Evolutionary conservation across 768 basidiomycete genomes (phyloP).

Genomic region (Rhizopogon roseolus): DNA sequence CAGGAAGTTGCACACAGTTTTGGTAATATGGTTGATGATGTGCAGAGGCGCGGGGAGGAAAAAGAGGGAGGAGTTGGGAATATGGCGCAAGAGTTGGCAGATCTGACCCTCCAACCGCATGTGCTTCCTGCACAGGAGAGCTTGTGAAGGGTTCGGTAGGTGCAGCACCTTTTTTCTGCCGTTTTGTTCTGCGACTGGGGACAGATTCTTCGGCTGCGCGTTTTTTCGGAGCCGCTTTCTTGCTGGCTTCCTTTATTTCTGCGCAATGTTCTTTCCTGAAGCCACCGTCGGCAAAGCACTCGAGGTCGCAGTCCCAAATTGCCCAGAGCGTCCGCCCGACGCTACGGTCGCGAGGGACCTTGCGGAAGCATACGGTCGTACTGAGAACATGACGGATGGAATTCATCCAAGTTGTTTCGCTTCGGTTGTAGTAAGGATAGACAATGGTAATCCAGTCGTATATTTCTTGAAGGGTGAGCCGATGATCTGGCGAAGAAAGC

Average conservation of each 20-base stretch:
- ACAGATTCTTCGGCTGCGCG: constrained; percentile 32
- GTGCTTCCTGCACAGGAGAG: constrained; percentile 15
- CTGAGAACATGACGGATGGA: constrained; percentile 96
- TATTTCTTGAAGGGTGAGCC: constrained; percentile 91
- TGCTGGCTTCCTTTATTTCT: constrained; percentile 28
- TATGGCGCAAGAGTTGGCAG: constrained; percentile 17
- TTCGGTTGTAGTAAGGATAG: constrained; percentile 90
- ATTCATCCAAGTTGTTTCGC: constrained; percentile 96
- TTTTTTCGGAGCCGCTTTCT: constrained; percentile 31
- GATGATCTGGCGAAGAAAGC: constrained; percentile 75
- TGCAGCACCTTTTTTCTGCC: constrained; percentile 32
- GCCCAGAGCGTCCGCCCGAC: constrained; percentile 87
- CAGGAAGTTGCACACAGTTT: constrained; percentile 47
- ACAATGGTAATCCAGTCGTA: constrained; percentile 94
- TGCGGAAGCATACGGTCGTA: constrained; percentile 88
- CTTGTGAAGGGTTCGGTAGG: constrained; percentile 5
- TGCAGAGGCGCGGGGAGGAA: constrained; percentile 51
- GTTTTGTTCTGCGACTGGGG: constrained; percentile 43
- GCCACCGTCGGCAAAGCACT: constrained; percentile 81
- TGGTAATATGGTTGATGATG: constrained; percentile 77
- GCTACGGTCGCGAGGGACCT: constrained; percentile 70
- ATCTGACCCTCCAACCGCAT: constrained; percentile 11
- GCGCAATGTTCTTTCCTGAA: constrained; percentile 61
- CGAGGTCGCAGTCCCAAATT: constrained; percentile 75
- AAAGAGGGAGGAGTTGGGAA: constrained; percentile 31